Conservation (phyloP, 805 yeast genomes). For the Alloascoidea hylecoeti region DNA sequence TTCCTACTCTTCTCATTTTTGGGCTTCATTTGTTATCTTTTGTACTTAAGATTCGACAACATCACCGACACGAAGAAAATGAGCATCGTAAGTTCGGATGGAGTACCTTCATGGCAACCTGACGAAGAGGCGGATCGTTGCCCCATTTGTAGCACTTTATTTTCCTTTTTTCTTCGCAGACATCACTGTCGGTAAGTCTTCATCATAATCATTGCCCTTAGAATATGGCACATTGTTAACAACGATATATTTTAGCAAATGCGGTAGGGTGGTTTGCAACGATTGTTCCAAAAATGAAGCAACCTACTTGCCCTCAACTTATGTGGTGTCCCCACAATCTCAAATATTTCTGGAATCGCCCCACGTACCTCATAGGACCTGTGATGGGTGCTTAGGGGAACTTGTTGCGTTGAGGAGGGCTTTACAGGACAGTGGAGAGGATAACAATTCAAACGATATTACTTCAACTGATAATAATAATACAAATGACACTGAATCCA, state of each 20-base stretch:
- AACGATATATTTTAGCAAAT: slow-evolving; percentile 24
- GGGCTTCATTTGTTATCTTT: too few species aligned
- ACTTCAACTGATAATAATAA: neutral
- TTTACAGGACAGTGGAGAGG: slow-evolving; percentile 18
- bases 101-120: slow-evolving; percentile 50
- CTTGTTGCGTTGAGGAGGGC: slow-evolving; percentile 30
- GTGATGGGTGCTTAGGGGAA: slow-evolving; percentile 60
- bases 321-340: slow-evolving; percentile 40
- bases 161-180: slow-evolving; percentile 51
- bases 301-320: slow-evolving; percentile 42
- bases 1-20: too few species aligned
- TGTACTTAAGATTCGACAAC: too few species aligned
- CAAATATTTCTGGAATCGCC: slow-evolving; percentile 33
- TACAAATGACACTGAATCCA: slow-evolving; percentile 3
- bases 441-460: neutral
- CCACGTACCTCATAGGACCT: slow-evolving; percentile 53
- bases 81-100: too few species aligned
- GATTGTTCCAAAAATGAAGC: slow-evolving; percentile 41
- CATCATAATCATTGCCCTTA: slow-evolving; percentile 2
- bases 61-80: too few species aligned
- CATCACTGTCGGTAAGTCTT: slow-evolving; percentile 58
- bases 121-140: slow-evolving; percentile 43
- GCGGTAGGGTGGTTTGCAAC: slow-evolving; percentile 73
- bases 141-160: slow-evolving; percentile 34
- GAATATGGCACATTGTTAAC: too few species aligned